Percentiles rank a stretch among this genome's conserved stretches.
Conservation (phyloP, 2,329 filamentous ascomycete species). For the Plenodomus biglobosus region DNA sequence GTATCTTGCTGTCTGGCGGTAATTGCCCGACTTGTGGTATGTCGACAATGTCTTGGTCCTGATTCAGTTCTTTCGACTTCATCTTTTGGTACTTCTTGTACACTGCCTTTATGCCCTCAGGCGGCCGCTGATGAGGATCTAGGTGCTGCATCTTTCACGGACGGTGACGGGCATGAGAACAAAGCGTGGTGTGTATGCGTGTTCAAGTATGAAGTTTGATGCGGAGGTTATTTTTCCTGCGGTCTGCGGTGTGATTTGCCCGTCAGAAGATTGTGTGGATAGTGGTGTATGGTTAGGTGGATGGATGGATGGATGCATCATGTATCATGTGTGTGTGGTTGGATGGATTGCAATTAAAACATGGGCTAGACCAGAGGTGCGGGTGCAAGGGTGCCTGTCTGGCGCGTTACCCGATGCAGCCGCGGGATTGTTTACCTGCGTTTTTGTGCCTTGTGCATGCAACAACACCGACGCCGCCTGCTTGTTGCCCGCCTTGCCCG, state of each 20-base stretch:
- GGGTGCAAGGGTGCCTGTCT: constrained; percentile 5
- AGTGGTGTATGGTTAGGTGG: no score
- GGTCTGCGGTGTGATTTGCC: no score
- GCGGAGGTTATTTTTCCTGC: no score
- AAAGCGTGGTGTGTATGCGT: no score
- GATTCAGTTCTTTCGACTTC: constrained; percentile 53
- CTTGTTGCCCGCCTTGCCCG: constrained; percentile 10
- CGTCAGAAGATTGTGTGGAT: no score
- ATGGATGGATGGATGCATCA: no score
- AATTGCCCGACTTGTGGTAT: constrained; percentile 28
- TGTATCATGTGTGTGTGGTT: no score
- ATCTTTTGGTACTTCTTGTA: constrained; percentile 76
- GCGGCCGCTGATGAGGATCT: constrained; percentile 78
- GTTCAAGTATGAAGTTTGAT: no score
- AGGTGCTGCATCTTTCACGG: constrained; percentile 45
- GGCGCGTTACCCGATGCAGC: constrained; percentile 23
- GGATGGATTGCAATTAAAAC: no score
- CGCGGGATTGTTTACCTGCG: constrained; percentile 24
- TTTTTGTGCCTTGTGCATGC: constrained; percentile 23
- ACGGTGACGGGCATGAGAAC: no score
- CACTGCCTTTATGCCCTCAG: constrained; percentile 65
- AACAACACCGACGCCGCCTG: constrained; percentile 21
- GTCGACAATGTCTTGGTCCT: constrained; percentile 51
- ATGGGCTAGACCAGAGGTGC: no score
- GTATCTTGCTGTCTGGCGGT: constrained; percentile 25